Evolutionary conservation across 345 rosid genomes (phyloP), one percentile per base, ranked within the genome.

Genomic region (Heritiera fomes): DNA sequence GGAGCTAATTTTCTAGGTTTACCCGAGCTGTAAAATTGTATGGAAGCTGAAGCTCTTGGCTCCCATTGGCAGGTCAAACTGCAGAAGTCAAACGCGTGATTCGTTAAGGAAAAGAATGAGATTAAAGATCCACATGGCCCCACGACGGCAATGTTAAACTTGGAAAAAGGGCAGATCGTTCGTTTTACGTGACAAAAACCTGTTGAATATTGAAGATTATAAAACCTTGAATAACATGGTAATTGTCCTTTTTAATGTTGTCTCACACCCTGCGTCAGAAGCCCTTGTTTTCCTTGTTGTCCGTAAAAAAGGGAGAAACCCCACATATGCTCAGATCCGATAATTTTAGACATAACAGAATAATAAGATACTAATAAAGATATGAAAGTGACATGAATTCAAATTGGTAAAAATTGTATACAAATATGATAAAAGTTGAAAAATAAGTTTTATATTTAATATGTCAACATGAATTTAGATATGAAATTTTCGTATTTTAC

Each of bases 41-140:
- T 49, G 10, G 59, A 70, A 70, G 9, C 18, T 41, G 59, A 49
- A 28, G 75, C 60, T 8, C 23, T 68, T 43, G 6, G 45, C 43
- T 40, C 6, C 6, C 34, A 45, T 68, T 7, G 58, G 30, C 46
- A 17, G 23, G 40, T 32, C 76, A 73, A 38, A 55, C 50, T 34
- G n/a, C 52, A n/a, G 0, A 75, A 78, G 81, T 80, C 86, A 80
- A 75, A 78, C 59, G 58, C 75, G 83, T 80, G 71, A 78, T 59
- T 64, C 75, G 83, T 80, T 58, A 75, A 75, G 80, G 77, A 43
- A 17, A 59, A 68, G 68, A 60, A 78, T 60, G 78, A 68, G 76
- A 77, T 80, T 58, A 9, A 34, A 15, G 14, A 5, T 71, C 7
- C 17, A 30, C 17, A 17, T 0, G 69, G 73, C 34, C 79, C 63